Base-by-base conservation (phyloP, 148 eudicot genomes). In the Rhododendron kiyosumense region DNA sequence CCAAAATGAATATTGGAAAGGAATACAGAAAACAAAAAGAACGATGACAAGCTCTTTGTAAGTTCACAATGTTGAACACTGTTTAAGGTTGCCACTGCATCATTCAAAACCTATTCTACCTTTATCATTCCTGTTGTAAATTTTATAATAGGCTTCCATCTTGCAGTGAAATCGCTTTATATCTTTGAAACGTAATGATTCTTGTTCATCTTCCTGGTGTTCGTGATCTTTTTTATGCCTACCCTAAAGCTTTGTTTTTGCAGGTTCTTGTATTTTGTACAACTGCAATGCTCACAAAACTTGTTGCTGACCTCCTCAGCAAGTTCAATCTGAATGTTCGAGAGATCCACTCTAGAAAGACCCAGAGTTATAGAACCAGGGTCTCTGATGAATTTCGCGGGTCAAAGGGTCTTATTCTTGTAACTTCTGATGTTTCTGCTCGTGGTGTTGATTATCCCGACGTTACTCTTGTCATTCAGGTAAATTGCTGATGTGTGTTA, bases 391-490 rank as follows among this genome's bases (percentile, higher is more conserved):
- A 96, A 84, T 96, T 96, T 83, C 90, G 96, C 76, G 94, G 91
- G 92, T 96, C 98, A 65, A 96, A 92, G 90, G 96, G 98, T 83
- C 94, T 96, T 85, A 96, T 96, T 84, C 98, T 96, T 41, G 99
- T 95, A 41, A 94, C 98, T 77, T 96, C 99, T 36, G 99, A 96
- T 88, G 99, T 96, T 26, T 96, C 99, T 75, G 99, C 99, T 8
- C 98, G 99, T 83, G 99, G 99, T 77, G 99, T 96, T 34, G 99
- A 96, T 89, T 96, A 96, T 91, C 99, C 99, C 38, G 99, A 96
- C 88, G 99, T 96, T 85, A 90, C 94, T 41, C 94, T 96, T 43
- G 99, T 96, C 78, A 88, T 96, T 88, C 99, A 95, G 98, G 99
- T 96, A 87, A 34, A 5, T 65, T n/a, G 71, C 32, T 65, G 8